Base-by-base conservation (phyloP, 495 filamentous ascomycete species). In the Penicillium salamii region DNA sequence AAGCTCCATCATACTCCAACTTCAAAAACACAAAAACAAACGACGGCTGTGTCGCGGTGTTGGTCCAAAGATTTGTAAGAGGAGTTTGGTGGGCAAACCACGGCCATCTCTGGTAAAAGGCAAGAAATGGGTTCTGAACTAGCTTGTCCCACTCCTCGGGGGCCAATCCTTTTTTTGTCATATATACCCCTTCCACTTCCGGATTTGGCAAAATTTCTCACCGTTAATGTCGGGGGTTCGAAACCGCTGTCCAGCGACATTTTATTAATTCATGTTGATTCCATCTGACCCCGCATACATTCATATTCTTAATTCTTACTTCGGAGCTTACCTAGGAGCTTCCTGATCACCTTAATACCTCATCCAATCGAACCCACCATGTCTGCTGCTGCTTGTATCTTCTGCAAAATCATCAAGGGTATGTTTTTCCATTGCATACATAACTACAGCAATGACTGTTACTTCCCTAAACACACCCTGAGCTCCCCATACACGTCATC, bases 381-480 rank as follows among this genome's bases (percentile, higher is more conserved):
- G 70, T 60, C 70, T 21, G 66, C 70, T 39, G 78, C 85, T 17
- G 80, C 88, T 36, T 98, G 93, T 61, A 91, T 97, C 67, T 98
- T 98, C 77, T 98, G 93, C 81, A 95, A 88, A 64, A 97, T 98
- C 66, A 87, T 98, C 72, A 95, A 95, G 78, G 93, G 91, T 86
- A 72, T 50, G 68, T 26, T 26, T 26, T 3, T 55, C 14, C 26
- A 13, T n/a, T 12, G 26, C 18, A 29, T 32, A 18, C 32, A 19
- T 8, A 26, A 13, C 6, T 24, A 26, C 14, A 26, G 37, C 20
- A 23, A 4, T 3, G 17, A 40, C 8, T 26, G 12, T 20, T 40
- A 39, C 11, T 18, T 7, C 18, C 36, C 18, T 13, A 26, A 26
- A 4, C 8, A 26, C 23, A 8, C 8, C 8, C 23, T 3, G 23